Base-by-base conservation (phyloP, 192 early-diverging fungal species). In the Spizellomyces sp. region DNA sequence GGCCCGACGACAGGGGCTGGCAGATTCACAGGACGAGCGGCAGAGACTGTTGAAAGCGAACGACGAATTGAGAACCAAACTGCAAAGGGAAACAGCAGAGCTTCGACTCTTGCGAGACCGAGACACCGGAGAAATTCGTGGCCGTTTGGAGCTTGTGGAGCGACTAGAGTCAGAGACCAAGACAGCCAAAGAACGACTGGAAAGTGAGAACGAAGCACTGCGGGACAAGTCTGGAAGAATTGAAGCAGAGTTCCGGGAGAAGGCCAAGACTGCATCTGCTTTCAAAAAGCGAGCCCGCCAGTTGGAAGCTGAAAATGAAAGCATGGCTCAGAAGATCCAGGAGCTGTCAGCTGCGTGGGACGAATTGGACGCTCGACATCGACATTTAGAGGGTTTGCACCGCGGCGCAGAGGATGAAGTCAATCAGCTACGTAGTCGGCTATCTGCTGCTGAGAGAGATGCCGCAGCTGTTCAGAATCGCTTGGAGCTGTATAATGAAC, bases 111-210 rank as follows among this genome's bases (percentile, higher is more conserved):
- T 36, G 27, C 27, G 27, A 42, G 19, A 78, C 5, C 71, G 69
- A 21, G 62, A 60, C 8, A 50, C 48, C 7, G 69, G 72, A 54
- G 75, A 79, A 2, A 60, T 77, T 45, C 54, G 65, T 9, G 56
- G 60, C n/a, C 65, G 70, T 22, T 44, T 79, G 19, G 78, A 79
- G 48, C 42, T 70, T 10, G 71, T 77, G 10, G 76, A 72, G 65
- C 36, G 69, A 9, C 43, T 78, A n/a, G 68, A 78, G 74, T 75
- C 71, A 58, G 76, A 81, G 48, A 77, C 65, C 21, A 50, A 45
- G 19, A 17, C 21, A 19, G 59, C 63, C 6, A 71, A 72, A 41
- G 64, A 7, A 5, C 47, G 67, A 43, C 62, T 62, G 21, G 79
- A 80, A 46, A 76, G 67, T 27, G 79, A 80, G 58, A 73, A 66